phyloP scores from a whole-genome alignment of 768 basidiomycete species.

The Calocybe cyanea region DNA sequence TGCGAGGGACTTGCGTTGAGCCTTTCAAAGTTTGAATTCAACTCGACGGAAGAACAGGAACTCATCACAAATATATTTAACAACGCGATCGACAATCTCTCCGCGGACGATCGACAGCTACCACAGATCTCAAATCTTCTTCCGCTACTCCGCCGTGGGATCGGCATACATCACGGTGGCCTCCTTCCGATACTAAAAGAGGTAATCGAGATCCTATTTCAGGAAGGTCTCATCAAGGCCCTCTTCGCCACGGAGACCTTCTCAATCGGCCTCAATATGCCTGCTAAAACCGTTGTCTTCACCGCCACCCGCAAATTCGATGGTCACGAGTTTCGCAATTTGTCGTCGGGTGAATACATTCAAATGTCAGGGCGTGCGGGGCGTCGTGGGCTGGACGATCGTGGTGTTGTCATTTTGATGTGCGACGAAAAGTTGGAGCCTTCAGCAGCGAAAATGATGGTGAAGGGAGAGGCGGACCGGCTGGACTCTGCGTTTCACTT shows the following conservation, averaged over 20 bases:
- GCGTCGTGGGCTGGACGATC: conserved; percentile 92
- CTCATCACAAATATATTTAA: conserved; percentile 85
- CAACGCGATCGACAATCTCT: conserved; percentile 88
- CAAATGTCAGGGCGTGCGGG: conserved; percentile 99
- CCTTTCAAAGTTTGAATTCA: conserved; percentile 96
- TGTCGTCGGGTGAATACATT: conserved; percentile 96
- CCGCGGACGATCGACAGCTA: conserved; percentile 81
- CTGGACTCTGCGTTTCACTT: conserved; percentile 98
- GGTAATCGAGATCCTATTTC: conserved; percentile 98
- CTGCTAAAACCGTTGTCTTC: conserved; percentile 99
- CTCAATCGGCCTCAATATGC: conserved; percentile 98
- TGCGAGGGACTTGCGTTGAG: conserved; percentile 91
- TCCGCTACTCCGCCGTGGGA: conserved; percentile 90
- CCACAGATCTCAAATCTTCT: conserved; percentile 93
- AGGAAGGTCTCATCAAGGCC: conserved; percentile 96
- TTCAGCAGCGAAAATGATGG: conserved; percentile 87
- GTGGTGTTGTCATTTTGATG: conserved; percentile 99
- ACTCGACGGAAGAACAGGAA: conserved; percentile 87
- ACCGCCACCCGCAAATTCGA: conserved; percentile 95
- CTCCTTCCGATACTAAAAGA: conserved; percentile 97
- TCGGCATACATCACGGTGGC: conserved; percentile 98
- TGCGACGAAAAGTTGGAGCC: conserved; percentile 98
- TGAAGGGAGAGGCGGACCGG: conserved; percentile 96
- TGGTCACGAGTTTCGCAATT: conserved; percentile 88
- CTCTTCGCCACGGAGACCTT: conserved; percentile 99